Evolutionary conservation across 805 yeast genomes (phyloP), one percentile per base, ranked within the genome.

Genomic region (Yamadazyma insecticola): DNA sequence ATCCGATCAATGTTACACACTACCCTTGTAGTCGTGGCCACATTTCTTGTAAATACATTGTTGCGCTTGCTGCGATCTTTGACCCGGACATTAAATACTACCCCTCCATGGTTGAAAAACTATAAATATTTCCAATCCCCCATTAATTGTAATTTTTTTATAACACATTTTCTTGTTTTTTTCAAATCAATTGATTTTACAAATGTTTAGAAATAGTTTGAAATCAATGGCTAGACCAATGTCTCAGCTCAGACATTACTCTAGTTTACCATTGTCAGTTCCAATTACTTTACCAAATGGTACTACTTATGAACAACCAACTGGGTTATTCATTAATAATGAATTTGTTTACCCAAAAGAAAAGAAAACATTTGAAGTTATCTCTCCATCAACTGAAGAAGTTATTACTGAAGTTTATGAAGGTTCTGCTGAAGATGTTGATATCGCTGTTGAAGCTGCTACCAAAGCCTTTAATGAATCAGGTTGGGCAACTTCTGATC

Each of bases 301-400:
- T 25, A 61, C 62, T 19, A 61, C 67, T 21, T 82, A 81, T 51
- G 69, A 75, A 30, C 94, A 84, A 64, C 96, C 96, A 47, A 79
- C 83, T 8, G 96, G 96, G 41, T 64, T 89, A 47, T 89, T 85
- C 70, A 86, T 89, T 57, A 81, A 86, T 67, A 85, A 85, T 60
- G 85, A 85, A 57, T 86, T 82, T 50, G 79, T 79, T 53, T 48
- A 63, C 29, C 72, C 88, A 12, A 57, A 61, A 20, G 72, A 73
- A 33, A 74, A 72, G 33, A 65, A 73, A 48, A 75, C 78, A n/a
- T 63, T 82, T 36, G 72, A 72, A 42, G 83, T 78, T 20, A 54
- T 75, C 28, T 71, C 77, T 47, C 87, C 87, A 22, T 71, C 84
- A 23, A 78, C 83, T 14, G 89, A 81, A 58, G 85, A 81, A 47